phyloP scores from a whole-genome alignment of 768 basidiomycete species.

The Mycena leptocephala region DNA sequence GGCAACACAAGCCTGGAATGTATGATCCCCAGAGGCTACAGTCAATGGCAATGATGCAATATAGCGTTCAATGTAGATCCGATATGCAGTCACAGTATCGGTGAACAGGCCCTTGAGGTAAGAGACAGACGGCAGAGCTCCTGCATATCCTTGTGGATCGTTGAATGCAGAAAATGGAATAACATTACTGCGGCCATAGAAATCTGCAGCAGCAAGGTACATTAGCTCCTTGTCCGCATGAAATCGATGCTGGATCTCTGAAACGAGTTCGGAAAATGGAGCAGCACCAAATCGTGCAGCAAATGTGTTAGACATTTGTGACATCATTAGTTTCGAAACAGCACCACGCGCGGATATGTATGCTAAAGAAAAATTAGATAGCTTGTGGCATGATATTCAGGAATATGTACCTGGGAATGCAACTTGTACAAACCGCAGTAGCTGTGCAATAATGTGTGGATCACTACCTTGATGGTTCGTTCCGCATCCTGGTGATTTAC shows the following conservation, averaged over 20 bases:
- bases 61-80: background rate
- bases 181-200: background rate
- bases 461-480: constrained; percentile 10
- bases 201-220: background rate
- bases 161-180: background rate
- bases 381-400: too few relatives aligned
- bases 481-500: constrained; percentile 17
- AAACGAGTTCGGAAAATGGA: background rate
- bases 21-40: background rate
- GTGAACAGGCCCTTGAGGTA: background rate
- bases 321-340: background rate
- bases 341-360: background rate
- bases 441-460: constrained; percentile 26
- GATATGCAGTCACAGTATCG: background rate
- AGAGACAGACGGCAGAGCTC: background rate
- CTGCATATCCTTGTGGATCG: background rate
- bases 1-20: background rate
- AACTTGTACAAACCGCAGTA: constrained; percentile 18
- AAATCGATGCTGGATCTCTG: background rate
- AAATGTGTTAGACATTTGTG: background rate
- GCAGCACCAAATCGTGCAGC: background rate
- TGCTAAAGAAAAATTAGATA: background rate
- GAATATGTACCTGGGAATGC: background rate
- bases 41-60: background rate
- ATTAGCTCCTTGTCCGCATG: background rate